Conservation (phyloP, 1,284 basidiomycete genomes). For the Puccinia novopanici region DNA sequence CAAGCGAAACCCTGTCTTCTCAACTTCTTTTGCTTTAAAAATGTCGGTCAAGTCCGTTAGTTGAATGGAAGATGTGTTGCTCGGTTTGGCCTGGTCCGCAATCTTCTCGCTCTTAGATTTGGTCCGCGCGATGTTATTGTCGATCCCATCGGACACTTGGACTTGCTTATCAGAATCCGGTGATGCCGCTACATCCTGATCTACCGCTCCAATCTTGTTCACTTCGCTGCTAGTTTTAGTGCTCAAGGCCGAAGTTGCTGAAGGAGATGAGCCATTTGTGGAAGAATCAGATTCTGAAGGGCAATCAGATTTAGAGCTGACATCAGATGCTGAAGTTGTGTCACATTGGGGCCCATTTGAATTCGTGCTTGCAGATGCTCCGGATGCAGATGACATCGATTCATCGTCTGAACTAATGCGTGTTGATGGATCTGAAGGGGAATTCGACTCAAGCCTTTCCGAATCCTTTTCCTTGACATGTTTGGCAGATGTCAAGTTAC, state of each 20-base stretch:
- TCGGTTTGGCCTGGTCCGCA: not conserved
- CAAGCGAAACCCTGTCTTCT: conserved; percentile 38
- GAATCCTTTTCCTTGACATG: not conserved
- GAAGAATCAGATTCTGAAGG: not conserved
- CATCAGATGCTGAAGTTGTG: not conserved
- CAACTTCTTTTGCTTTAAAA: conserved; percentile 46
- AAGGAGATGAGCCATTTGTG: not conserved
- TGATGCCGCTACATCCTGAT: not conserved
- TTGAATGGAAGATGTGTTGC: conserved; percentile 15
- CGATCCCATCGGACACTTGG: not conserved
- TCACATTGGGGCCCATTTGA: not conserved
- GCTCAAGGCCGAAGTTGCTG: not conserved
- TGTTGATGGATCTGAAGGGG: not conserved
- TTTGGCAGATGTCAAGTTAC: not conserved
- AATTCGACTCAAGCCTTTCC: not conserved
- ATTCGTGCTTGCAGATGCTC: not conserved
- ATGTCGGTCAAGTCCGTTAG: conserved; percentile 44
- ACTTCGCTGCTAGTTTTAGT: not conserved
- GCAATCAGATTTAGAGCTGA: not conserved
- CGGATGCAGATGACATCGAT: not conserved
- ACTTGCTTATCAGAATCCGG: not conserved
- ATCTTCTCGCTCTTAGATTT: not conserved
- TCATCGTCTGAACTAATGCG: not conserved
- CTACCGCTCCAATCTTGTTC: not conserved
- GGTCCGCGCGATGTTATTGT: not conserved